These are phyloP conservation scores for Neurospora africana DNA, from an alignment of 495 filamentous ascomycete species.

Conservation along the genomic window DNA sequence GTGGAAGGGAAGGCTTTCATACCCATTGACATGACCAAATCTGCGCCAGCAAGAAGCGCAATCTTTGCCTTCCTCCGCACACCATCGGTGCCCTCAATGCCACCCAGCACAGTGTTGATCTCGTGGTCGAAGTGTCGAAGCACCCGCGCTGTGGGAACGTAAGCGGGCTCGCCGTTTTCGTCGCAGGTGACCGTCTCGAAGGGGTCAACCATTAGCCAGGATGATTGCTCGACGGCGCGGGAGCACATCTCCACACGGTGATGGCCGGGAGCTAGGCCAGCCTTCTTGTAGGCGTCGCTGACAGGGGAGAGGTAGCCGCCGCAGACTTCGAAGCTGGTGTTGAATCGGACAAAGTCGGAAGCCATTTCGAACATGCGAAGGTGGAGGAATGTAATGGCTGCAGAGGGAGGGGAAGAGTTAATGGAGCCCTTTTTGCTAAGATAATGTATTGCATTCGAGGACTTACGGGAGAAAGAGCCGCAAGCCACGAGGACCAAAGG, in stretches of 20 bases:
- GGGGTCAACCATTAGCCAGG: constrained; percentile 81
- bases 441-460: neutral
- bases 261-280: constrained; percentile 54
- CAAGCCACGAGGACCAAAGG: constrained; percentile 81
- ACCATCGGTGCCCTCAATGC: constrained; percentile 57
- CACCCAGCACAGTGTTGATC: constrained; percentile 68
- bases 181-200: constrained; percentile 38
- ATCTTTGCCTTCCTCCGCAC: constrained; percentile 46
- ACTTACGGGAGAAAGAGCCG: constrained; percentile 62
- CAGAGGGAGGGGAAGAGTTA: constrained; percentile 7
- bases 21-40: constrained; percentile 77
- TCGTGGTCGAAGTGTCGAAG: constrained; percentile 83
- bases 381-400: constrained; percentile 74
- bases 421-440: neutral
- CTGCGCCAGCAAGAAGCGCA: constrained; percentile 53
- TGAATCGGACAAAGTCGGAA: constrained; percentile 64
- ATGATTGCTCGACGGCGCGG: constrained; percentile 64
- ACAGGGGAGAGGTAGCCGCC: constrained; percentile 62
- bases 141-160: constrained; percentile 80
- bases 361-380: constrained; percentile 94
- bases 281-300: constrained; percentile 80
- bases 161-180: constrained; percentile 61
- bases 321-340: constrained; percentile 75
- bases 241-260: constrained; percentile 54
- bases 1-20: constrained; percentile 18